Percentiles rank a stretch among this genome's conserved stretches.
phyloP scores from a whole-genome alignment of 495 filamentous ascomycete species.

The Neurospora sp. region DNA sequence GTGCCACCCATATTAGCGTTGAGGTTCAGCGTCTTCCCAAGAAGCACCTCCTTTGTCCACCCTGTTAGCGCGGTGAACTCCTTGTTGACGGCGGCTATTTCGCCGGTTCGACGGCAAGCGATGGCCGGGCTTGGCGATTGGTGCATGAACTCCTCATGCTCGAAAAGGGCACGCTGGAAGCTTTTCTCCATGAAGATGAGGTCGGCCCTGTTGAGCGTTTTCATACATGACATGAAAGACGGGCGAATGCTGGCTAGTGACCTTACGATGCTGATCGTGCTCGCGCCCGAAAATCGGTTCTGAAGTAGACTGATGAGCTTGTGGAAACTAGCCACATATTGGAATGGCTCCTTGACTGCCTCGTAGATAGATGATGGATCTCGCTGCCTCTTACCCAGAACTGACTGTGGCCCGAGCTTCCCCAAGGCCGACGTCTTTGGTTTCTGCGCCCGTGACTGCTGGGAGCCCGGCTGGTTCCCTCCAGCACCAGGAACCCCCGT shows the following conservation, averaged over 20 bases:
- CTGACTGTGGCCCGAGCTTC: slow-evolving; percentile 35
- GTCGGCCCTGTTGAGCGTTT: slow-evolving; percentile 72
- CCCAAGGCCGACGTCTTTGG: slow-evolving; percentile 29
- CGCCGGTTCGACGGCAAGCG: slow-evolving; percentile 83
- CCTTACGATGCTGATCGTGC: slow-evolving; percentile 70
- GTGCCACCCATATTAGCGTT: slow-evolving; percentile 64
- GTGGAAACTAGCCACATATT: slow-evolving; percentile 85
- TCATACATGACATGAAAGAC: slow-evolving; percentile 81
- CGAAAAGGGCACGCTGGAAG: slow-evolving; percentile 83
- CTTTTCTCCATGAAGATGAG: slow-evolving; percentile 96
- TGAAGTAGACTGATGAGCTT: slow-evolving; percentile 73
- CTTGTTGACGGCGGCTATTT: slow-evolving; percentile 84
- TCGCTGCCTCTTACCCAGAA: slow-evolving; percentile 42
- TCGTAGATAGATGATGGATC: slow-evolving; percentile 83
- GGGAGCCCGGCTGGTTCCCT: slow-evolving; percentile 16
- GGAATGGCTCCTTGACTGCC: slow-evolving; percentile 78
- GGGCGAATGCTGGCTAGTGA: slow-evolving; percentile 83
- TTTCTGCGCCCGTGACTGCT: slow-evolving; percentile 21
- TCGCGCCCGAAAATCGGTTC: slow-evolving; percentile 59
- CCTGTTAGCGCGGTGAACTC: slow-evolving; percentile 91
- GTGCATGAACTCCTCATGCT: slow-evolving; percentile 87
- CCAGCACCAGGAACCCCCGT: slow-evolving; percentile 13
- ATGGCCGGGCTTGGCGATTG: slow-evolving; percentile 81
- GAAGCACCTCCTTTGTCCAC: slow-evolving; percentile 83
- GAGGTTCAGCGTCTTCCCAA: slow-evolving; percentile 79